Percentiles rank a stretch among this genome's conserved stretches.
These are phyloP conservation scores for Bryum argenteum DNA, from an alignment of 225 moss, liverwort and hornwort genomes.

Conservation along the genomic window DNA sequence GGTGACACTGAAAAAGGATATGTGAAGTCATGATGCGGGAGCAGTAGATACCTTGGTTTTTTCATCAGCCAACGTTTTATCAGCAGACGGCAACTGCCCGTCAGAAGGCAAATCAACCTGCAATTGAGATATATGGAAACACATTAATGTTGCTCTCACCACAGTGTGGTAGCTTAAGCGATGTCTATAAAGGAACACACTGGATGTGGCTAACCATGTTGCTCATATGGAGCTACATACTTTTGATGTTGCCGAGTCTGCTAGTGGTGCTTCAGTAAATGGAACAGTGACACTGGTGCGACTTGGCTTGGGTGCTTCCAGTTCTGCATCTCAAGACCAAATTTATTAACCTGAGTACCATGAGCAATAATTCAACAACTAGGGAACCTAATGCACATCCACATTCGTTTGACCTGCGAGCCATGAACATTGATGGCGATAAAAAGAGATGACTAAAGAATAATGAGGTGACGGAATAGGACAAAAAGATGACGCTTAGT, in stretches of 20 bases:
- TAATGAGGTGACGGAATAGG: neutral
- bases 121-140: constrained; percentile 28
- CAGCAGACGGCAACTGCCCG: constrained; percentile 25
- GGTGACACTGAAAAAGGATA: constrained; percentile 10
- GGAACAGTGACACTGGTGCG: constrained; percentile 77
- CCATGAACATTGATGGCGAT: neutral
- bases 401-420: neutral
- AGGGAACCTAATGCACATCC: neutral
- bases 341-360: constrained; percentile 21
- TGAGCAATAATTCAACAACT: constrained; percentile 12
- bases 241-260: constrained; percentile 73
- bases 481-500: neutral
- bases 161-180: neutral
- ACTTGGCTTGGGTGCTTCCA: constrained; percentile 50
- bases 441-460: neutral
- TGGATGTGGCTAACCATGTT: constrained; percentile 7
- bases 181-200: constrained; percentile 14
- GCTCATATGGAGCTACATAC: constrained; percentile 39
- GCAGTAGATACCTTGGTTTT: constrained; percentile 45
- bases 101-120: constrained; percentile 37
- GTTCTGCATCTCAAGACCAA: constrained; percentile 41
- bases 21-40: neutral
- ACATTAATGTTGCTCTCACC: constrained; percentile 18
- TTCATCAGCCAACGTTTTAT: constrained; percentile 36
- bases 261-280: constrained; percentile 58